Conservation (phyloP, 1,284 basidiomycete genomes). For the Cryptococcus jaspeensis region DNA sequence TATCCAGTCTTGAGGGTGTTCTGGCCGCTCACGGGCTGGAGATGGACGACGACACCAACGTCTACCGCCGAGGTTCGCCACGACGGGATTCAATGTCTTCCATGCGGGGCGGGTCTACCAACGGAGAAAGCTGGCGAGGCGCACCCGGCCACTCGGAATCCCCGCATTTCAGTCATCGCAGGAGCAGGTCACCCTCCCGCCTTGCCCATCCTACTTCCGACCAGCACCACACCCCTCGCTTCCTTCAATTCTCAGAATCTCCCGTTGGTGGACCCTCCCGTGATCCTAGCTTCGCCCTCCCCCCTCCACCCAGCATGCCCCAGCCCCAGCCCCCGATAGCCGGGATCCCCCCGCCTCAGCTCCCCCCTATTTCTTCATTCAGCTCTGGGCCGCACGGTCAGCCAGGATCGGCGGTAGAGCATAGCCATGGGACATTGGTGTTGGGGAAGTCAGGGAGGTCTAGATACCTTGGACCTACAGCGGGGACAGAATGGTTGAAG, state of each 20-base stretch:
- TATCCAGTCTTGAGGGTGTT: slow-evolving; percentile 22
- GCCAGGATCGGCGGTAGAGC: slow-evolving; percentile 16
- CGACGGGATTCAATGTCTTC: too few species aligned
- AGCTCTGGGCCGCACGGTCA: background rate
- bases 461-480: slow-evolving; percentile 38
- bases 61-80: background rate
- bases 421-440: slow-evolving; percentile 38
- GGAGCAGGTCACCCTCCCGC: background rate
- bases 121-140: too few species aligned
- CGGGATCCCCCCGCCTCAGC: background rate
- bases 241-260: background rate
- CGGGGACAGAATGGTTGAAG: slow-evolving; percentile 42
- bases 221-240: background rate
- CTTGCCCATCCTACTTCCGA: background rate
- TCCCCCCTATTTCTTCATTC: slow-evolving; percentile 1
- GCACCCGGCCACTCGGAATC: too few species aligned
- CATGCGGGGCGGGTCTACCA: too few species aligned
- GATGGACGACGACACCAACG: slow-evolving; percentile 4
- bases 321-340: background rate
- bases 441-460: slow-evolving; percentile 32
- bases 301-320: background rate
- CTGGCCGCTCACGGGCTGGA: slow-evolving; percentile 20
- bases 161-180: background rate
- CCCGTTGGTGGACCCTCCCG: too few species aligned
- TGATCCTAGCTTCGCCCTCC: too few species aligned